Evolutionary conservation across 345 rosid genomes (phyloP).

Genomic region (Populus simonii): DNA sequence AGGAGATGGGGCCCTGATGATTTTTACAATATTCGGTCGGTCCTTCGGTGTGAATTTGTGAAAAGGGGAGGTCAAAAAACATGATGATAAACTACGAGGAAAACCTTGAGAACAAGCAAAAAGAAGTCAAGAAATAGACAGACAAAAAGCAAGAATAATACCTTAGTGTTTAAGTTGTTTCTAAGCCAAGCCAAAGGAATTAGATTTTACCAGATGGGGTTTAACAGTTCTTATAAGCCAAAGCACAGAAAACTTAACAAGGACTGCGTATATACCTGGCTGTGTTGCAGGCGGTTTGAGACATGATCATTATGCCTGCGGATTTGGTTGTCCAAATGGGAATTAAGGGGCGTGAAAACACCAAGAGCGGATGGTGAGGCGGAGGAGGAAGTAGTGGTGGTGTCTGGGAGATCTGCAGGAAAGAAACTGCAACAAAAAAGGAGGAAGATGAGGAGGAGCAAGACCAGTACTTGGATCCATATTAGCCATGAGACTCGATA

Average conservation of each 20-base stretch:
- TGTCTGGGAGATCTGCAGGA: slow-evolving; percentile 27
- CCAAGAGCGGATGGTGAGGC: neutral
- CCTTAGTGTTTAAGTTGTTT: neutral
- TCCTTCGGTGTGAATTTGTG: neutral
- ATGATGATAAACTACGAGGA: no score
- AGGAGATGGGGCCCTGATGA: neutral
- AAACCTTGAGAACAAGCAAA: neutral
- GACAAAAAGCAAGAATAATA: neutral
- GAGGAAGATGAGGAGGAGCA: slow-evolving; percentile 66
- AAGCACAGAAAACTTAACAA: neutral
- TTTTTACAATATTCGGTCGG: neutral
- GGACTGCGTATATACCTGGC: slow-evolving; percentile 27
- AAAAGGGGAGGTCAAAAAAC: neutral
- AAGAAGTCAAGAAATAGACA: neutral
- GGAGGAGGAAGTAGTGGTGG: slow-evolving; percentile 23
- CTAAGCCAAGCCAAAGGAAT: neutral
- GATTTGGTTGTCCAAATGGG: neutral
- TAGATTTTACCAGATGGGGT: neutral
- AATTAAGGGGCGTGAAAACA: neutral
- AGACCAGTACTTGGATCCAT: slow-evolving; percentile 70
- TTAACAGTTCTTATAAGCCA: neutral
- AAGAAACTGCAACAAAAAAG: slow-evolving; percentile 43
- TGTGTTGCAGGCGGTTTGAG: slow-evolving; percentile 15
- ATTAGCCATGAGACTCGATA: slow-evolving; percentile 68
- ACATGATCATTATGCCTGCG: slow-evolving; percentile 5